Evolutionary conservation across 768 basidiomycete species (phyloP), one percentile per base, ranked within the genome.

Genomic region (Daedalea quercina): DNA sequence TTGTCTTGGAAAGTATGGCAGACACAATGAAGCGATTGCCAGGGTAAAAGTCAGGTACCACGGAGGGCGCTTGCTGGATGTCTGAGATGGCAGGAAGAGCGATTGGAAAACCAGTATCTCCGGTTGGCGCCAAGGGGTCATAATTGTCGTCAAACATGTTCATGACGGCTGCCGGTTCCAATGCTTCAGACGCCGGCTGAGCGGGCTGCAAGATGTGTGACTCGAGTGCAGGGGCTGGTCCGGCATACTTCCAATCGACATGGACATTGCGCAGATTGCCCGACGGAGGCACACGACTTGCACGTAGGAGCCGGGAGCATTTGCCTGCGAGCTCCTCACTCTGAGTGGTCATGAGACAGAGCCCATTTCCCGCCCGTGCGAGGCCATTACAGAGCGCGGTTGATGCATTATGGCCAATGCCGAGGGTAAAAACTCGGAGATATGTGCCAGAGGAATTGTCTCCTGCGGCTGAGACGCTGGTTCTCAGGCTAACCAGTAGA

Each of bases 401-500:
- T 3, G 82, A 82, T 2, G 76, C 73, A 0, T 54, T 57, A 22
- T 67, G 47, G 12, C 84, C 84, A 12, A 85, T 81, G 1, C 83
- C 83, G 1, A 85, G 72, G 9, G 75, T 70, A 53, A 82, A 85
- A 3, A 84, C 69, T 8, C 81, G 78, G 1, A 79, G 54, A 9
- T 69, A 69, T 0, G 70, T 68, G 6, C 61, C 40, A 0, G 56
- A 34, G 1, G 63, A 47, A 24, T n/a, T 74, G 64, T 17, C 47
- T 49, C 1, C 24, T 50, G 34, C 34, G 17, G 34, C 34, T 35
- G 34, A 8, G 34, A 35, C 34, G 9, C 9, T 35, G 17, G 34
- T 17, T 17, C 34, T 35, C 9, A 35, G 9, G 17, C 17, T 17
- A 17, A 17, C 34, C 9, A 35, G 34, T 8, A 35, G 34, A 17